Evolutionary conservation across 371 early-diverging fungal genomes (phyloP), one percentile per base, ranked within the genome.

Genomic region (Batkoa obscura): DNA sequence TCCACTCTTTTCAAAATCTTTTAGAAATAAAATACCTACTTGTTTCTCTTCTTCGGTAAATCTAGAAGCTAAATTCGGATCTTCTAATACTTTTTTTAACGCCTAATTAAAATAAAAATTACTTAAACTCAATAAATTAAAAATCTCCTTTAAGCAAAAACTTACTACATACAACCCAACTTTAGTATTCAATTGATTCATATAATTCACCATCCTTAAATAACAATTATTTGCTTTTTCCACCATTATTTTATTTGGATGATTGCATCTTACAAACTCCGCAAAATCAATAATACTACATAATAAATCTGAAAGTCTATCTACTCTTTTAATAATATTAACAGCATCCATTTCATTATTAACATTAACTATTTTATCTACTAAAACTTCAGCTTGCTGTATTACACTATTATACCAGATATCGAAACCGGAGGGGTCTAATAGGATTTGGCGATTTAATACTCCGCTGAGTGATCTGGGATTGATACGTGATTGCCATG

Each of bases 1-100:
- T 4, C 97, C 95, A 0, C 88, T 86, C 60, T 89, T 85, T 72
- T 94, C 91, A 62, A 96, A 96, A 61, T 96, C 97, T 4, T 77
- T 62, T 50, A 89, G 56, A 56, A 96, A 88, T 12, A 90, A 79
- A 33, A 75, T 60, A 0, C 91, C 95, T 0, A 88, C 89, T 15
- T 75, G 74, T 43, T 64, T 71, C 62, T 92, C 94, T 47, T 88
- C 82, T 2, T 69, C 58, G 0, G 75, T 72, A 23, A 88, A 74
- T 8, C 62, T 46, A 1, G 60, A 32, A 33, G 69, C 67, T 45
- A 89, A 75, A 10, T 50, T 58, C 0, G 75, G 71, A 37, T 80
- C 73, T 30, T 72, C 72, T 35, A 87, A 60, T 3, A 78, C 83
- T 41, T 70, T 65, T 4, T 76, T 69, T n/a, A 89, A 67, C 5